Evolutionary conservation across 179 eudicot genomes (phyloP), one percentile per base, ranked within the genome.

Genomic region (Gypsophila paniculata): DNA sequence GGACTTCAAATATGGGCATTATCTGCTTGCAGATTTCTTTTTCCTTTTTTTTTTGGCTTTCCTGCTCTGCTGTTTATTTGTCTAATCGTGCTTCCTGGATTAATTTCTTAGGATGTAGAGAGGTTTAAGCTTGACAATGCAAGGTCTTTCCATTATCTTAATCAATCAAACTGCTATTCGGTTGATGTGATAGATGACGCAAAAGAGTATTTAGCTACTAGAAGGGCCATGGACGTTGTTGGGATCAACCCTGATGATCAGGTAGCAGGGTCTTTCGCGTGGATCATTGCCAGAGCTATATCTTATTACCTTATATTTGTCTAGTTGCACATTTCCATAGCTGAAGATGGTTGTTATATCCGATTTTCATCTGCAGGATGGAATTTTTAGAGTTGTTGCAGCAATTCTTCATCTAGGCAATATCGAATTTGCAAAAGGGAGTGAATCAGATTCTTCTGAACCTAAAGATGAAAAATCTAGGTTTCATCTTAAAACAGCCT

Each of bases 391-490:
- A 74, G 96, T 93, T 79, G 96, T 89, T 65, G 97, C 98, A 64
- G 96, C 96, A 62, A 80, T 89, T 80, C 98, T 93, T 62, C 98
- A 93, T 78, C 74, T 93, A 76, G 98, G 98, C 21, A 93, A 93
- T 70, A 78, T 90, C 74, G 96, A 93, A 75, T 93, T 93, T 75
- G 71, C 75, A 42, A 89, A 86, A 81, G 93, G 85, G 55, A 74
- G 75, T 61, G 98, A 90, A 22, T 19, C 87, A 19, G 98, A 93
- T 82, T 80, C 98, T 69, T 87, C 98, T 32, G 82, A 85, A 81
- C 96, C 96, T 52, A 90, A 90, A 85, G 90, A 93, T 79, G 95
- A 84, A 38, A 79, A 85, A 66, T 89, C 98, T 63, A 74, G 81
- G 72, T 86, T 82, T 81, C 98, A 93, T 85, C 79, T 93, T 61